Percentiles rank a stretch among this genome's conserved stretches.
Conservation (phyloP, 208 protist genomes). For the Trypanosoma conorhini region DNA sequence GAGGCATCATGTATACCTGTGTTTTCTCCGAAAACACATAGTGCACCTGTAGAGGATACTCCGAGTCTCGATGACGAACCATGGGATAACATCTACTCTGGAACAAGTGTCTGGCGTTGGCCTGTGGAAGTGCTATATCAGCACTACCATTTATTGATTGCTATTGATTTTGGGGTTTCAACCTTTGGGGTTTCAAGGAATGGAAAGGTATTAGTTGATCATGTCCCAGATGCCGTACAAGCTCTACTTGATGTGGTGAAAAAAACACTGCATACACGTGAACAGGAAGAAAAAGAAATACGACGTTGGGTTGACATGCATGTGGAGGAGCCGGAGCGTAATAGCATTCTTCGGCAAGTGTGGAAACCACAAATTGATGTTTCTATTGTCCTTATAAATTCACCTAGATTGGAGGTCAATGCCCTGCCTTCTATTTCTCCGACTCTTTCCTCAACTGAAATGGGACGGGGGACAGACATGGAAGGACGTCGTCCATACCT, state of each 20-base stretch:
- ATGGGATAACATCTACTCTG: constrained; percentile 60
- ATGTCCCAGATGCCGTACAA: constrained; percentile 61
- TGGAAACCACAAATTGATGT: constrained; percentile 69
- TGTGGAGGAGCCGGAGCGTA: constrained; percentile 37
- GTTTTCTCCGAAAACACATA: constrained; percentile 24
- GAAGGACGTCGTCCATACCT: constrained; percentile 1
- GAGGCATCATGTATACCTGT: constrained; percentile 8
- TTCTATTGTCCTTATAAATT: constrained; percentile 81
- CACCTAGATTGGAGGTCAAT: constrained; percentile 29
- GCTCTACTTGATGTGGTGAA: constrained; percentile 66
- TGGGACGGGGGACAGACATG: neutral
- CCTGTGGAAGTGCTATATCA: constrained; percentile 85
- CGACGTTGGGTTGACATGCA: constrained; percentile 45
- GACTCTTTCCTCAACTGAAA: neutral
- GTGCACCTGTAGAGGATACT: constrained; percentile 31
- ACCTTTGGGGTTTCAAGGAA: constrained; percentile 76
- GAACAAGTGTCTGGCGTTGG: constrained; percentile 72
- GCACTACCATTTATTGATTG: constrained; percentile 73
- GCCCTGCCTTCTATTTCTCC: constrained; percentile 2
- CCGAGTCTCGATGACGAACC: constrained; percentile 51
- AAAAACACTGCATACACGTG: constrained; percentile 61
- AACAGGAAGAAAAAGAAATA: constrained; percentile 46
- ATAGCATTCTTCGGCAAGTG: constrained; percentile 53
- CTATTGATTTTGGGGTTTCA: constrained; percentile 70
- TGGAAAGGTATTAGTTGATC: constrained; percentile 70